Evolutionary conservation across 176 grass and related monocot genomes (phyloP).

Genomic region (Thinopyrum elongatum): DNA sequence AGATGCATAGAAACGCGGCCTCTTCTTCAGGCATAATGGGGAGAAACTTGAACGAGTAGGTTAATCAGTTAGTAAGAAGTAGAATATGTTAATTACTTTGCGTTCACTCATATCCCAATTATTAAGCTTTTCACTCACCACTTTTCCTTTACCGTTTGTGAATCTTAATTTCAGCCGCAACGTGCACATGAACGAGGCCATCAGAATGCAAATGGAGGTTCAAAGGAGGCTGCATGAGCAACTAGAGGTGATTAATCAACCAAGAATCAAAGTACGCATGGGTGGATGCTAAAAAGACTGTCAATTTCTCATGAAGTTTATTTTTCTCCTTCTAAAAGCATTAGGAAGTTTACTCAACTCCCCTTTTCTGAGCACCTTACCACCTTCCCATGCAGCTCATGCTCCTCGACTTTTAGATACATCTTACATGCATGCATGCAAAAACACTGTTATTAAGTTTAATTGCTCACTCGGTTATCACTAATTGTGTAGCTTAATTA

Average conservation of each 20-base stretch:
- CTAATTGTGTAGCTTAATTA: not conserved
- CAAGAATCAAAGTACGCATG: conserved; percentile 14
- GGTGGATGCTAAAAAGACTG: conserved; percentile 13
- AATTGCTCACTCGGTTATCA: not conserved
- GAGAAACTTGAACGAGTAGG: conserved; percentile 86
- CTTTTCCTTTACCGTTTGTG: not conserved
- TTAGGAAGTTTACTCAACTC: conserved; percentile 46
- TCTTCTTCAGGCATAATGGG: conserved; percentile 87
- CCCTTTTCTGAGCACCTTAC: conserved; percentile 10
- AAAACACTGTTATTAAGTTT: conserved; percentile 31
- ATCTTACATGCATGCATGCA: conserved; percentile 5
- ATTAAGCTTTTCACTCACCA: conserved; percentile 12
- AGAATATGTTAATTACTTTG: conserved; percentile 6
- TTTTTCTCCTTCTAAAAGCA: conserved; percentile 31
- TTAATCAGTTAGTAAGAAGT: not conserved
- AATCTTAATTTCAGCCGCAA: conserved; percentile 59
- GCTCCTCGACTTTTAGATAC: conserved; percentile 23
- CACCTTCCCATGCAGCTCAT: conserved; percentile 22
- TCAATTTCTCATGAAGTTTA: conserved; percentile 38
- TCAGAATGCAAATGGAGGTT: conserved; percentile 96
- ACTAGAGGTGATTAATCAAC: conserved; percentile 57
- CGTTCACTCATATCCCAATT: conserved; percentile 15
- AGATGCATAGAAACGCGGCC: conserved; percentile 75
- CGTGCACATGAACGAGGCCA: conserved; percentile 71
- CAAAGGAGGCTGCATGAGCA: conserved; percentile 95